Conservation (phyloP, 768 basidiomycete genomes). For the Suillus variegatus region DNA sequence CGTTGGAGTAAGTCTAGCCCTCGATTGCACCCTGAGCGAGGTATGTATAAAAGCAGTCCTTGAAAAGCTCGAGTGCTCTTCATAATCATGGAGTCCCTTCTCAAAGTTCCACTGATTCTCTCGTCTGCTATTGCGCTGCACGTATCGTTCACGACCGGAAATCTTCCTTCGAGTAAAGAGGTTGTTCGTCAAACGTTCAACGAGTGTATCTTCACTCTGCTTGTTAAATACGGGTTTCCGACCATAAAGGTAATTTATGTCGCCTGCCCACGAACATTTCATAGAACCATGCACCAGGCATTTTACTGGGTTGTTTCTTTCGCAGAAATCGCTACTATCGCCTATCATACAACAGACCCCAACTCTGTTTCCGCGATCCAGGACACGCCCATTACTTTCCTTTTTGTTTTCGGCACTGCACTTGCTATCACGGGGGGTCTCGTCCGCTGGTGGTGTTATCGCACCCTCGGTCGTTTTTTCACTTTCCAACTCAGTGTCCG, state of each 20-base stretch:
- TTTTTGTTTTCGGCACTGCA: constrained; percentile 25
- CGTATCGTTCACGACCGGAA: constrained; percentile 45
- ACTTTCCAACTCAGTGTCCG: constrained; percentile 46
- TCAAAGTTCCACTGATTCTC: constrained; percentile 44
- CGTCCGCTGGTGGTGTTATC: constrained; percentile 30
- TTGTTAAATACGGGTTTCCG: background rate
- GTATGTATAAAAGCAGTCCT: background rate
- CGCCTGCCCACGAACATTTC: background rate
- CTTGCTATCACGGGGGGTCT: constrained; percentile 24
- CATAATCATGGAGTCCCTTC: constrained; percentile 26
- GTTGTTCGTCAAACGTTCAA: constrained; percentile 22
- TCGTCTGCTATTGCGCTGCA: constrained; percentile 43
- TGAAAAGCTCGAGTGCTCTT: background rate
- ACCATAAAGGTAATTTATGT: background rate
- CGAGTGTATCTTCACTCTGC: constrained; percentile 1
- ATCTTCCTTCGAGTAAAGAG: constrained; percentile 38
- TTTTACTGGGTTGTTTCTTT: constrained; percentile 5
- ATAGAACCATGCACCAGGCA: background rate
- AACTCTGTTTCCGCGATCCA: background rate
- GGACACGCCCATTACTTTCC: background rate
- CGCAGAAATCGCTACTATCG: constrained; percentile 2
- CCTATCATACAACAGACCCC: background rate
- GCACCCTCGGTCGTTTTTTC: constrained; percentile 41
- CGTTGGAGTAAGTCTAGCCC: background rate
- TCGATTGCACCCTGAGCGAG: background rate